These are phyloP conservation scores for Waltiozyma sp. DNA, from an alignment of 1,139 yeast genomes.

Conservation along the genomic window DNA sequence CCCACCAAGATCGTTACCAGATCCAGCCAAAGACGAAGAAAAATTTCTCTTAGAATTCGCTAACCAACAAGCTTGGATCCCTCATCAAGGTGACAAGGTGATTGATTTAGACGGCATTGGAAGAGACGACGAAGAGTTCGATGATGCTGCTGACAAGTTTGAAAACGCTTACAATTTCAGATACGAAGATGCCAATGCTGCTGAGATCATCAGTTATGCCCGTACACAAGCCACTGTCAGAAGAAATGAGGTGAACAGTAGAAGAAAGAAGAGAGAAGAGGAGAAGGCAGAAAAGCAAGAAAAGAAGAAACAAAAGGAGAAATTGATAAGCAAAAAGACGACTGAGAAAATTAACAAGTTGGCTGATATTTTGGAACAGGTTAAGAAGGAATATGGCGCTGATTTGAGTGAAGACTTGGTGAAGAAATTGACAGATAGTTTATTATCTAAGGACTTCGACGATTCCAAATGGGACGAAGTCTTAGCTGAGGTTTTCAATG, in stretches of 20 bases:
- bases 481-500: constrained; percentile 78
- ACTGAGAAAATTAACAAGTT: constrained; percentile 67
- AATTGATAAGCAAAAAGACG: constrained; percentile 60
- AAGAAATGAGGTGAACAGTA: constrained; percentile 60
- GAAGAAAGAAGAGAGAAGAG: constrained; percentile 76
- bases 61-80: constrained; percentile 82
- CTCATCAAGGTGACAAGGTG: constrained; percentile 42
- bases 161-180: constrained; percentile 93
- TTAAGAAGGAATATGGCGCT: constrained; percentile 77
- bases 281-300: constrained; percentile 43
- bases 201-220: constrained; percentile 92
- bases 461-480: constrained; percentile 87
- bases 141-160: constrained; percentile 81
- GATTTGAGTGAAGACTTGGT: constrained; percentile 53
- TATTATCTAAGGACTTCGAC: constrained; percentile 81
- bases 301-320: constrained; percentile 46
- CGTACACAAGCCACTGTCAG: constrained; percentile 90
- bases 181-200: constrained; percentile 83
- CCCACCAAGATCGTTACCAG: constrained; percentile 38
- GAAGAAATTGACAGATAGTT: constrained; percentile 53
- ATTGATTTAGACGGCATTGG: constrained; percentile 41
- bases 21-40: constrained; percentile 54
- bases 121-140: constrained; percentile 59
- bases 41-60: constrained; percentile 66
- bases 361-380: constrained; percentile 61